These are phyloP conservation scores for Rhizopogon salebrosus DNA, from an alignment of 768 basidiomycete genomes.

Conservation along the genomic window DNA sequence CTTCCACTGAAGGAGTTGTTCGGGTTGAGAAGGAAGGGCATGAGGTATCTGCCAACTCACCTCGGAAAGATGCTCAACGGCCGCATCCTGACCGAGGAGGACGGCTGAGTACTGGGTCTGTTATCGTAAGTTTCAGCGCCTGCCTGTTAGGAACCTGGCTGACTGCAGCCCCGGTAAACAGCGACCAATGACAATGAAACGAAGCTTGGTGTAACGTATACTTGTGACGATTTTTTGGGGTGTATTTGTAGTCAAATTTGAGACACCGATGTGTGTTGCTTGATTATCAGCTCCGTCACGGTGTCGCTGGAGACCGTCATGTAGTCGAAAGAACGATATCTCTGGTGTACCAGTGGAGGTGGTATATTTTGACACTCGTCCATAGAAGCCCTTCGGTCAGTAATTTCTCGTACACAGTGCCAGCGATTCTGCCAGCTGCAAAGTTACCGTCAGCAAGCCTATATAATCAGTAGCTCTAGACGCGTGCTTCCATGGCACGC, in stretches of 20 bases:
- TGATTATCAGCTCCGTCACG: too few species aligned
- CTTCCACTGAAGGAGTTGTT: constrained; percentile 24
- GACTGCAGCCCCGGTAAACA: too few species aligned
- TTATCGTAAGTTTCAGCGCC: too few species aligned
- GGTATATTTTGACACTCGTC: constrained; percentile 10
- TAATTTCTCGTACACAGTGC: constrained; percentile 93
- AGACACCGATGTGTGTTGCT: too few species aligned
- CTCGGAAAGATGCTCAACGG: constrained; percentile 35
- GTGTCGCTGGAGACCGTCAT: too few species aligned
- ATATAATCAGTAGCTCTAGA: constrained; percentile 5
- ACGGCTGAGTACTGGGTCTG: not conserved
- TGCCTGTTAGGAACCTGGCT: too few species aligned
- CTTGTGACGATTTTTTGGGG: too few species aligned
- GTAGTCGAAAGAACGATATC: too few species aligned
- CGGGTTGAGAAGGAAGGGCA: constrained; percentile 12
- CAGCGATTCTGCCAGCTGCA: constrained; percentile 91
- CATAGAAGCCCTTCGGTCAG: constrained; percentile 72
- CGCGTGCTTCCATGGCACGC: too few species aligned
- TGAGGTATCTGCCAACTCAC: constrained; percentile 8
- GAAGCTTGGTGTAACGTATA: too few species aligned
- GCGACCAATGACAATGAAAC: too few species aligned
- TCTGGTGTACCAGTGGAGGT: too few species aligned
- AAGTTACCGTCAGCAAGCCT: not conserved
- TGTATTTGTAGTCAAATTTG: constrained; percentile 21
- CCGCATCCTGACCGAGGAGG: constrained; percentile 17